These are phyloP conservation scores for Brettanomyces naardenensis DNA, from an alignment of 805 yeast genomes.

Conservation along the genomic window DNA sequence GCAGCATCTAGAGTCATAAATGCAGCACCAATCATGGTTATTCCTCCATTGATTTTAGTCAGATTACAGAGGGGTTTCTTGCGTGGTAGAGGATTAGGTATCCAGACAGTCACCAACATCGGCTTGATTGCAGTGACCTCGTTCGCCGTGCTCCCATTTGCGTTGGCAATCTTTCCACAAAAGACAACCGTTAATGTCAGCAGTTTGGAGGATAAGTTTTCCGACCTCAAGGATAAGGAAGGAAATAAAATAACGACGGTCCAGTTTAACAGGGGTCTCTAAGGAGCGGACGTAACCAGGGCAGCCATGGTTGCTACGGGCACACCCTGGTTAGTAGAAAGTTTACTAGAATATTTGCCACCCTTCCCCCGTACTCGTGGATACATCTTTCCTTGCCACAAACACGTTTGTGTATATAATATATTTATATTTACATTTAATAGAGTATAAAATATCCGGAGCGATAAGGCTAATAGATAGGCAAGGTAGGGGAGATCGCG, in stretches of 20 bases:
- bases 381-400: not conserved
- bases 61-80: constrained; percentile 65
- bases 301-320: too few relatives aligned
- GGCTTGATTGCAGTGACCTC: constrained; percentile 84
- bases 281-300: too few relatives aligned
- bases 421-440: too few relatives aligned
- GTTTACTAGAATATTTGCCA: too few relatives aligned
- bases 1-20: constrained; percentile 91
- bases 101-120: constrained; percentile 67
- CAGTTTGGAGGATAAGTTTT: constrained; percentile 59
- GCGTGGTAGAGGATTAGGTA: constrained; percentile 56
- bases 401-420: not conserved
- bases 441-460: too few relatives aligned
- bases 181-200: constrained; percentile 53
- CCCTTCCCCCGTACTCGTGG: too few relatives aligned
- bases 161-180: constrained; percentile 93
- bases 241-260: constrained; percentile 55
- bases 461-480: too few relatives aligned
- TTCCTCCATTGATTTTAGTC: constrained; percentile 84
- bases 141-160: constrained; percentile 85
- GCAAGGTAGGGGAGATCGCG: too few relatives aligned
- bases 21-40: constrained; percentile 95
- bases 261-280: constrained; percentile 92
- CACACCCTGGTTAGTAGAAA: too few relatives aligned
- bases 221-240: constrained; percentile 47